These are phyloP conservation scores for Dalbergia oliveri DNA, from an alignment of 306 rosid genomes.

Conservation along the genomic window DNA sequence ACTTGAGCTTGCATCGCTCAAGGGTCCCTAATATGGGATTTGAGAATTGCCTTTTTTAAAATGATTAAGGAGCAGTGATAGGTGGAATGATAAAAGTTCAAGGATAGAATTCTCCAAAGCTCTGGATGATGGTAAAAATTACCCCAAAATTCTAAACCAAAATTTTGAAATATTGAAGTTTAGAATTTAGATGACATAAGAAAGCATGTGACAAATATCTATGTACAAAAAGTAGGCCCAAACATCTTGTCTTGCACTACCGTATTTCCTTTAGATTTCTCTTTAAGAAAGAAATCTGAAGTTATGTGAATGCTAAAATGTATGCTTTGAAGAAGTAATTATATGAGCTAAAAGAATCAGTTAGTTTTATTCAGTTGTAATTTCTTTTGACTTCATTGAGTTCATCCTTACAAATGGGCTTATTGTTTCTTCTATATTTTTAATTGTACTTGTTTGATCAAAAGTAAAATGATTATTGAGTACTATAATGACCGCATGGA, in stretches of 20 bases:
- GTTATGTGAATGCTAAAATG: neutral
- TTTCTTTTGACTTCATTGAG: too few relatives aligned
- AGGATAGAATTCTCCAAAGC: conserved; percentile 65
- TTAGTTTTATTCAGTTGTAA: neutral
- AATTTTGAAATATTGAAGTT: conserved; percentile 55
- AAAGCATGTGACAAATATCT: conserved; percentile 1
- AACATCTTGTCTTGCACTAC: neutral
- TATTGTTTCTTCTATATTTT: too few relatives aligned
- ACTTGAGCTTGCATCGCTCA: too few relatives aligned
- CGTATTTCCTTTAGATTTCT: neutral
- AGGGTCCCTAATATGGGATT: too few relatives aligned
- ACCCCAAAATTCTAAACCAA: conserved; percentile 62
- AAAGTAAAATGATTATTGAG: neutral
- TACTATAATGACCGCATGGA: conserved; percentile 3
- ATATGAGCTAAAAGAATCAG: neutral
- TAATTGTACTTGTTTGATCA: neutral
- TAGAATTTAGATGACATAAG: neutral
- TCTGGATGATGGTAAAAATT: conserved; percentile 59
- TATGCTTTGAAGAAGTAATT: neutral
- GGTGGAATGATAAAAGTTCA: neutral
- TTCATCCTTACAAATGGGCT: too few relatives aligned
- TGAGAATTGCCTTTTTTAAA: too few relatives aligned
- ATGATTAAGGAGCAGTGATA: too few relatives aligned
- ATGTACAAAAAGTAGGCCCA: conserved; percentile 7
- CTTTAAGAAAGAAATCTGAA: neutral